phyloP scores from a whole-genome alignment of 768 basidiomycete species.

The Tulasnella sp. region DNA sequence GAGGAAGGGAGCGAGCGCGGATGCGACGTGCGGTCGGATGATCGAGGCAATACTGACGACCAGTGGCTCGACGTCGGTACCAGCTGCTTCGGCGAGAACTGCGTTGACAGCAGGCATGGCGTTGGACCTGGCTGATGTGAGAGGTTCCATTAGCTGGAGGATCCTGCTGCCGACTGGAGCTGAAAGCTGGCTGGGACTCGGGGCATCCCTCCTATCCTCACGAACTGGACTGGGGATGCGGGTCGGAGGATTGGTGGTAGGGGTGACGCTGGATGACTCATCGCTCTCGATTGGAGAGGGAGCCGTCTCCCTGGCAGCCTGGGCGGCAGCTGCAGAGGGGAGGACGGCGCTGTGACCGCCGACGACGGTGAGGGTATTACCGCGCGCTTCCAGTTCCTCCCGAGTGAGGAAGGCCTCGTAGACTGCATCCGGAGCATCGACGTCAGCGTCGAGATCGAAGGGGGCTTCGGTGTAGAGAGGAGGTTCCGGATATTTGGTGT shows the following conservation, averaged over 20 bases:
- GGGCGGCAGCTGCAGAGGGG: neutral
- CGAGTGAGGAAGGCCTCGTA: conserved; percentile 23
- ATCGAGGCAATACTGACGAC: neutral
- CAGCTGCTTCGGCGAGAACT: neutral
- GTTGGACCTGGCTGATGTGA: neutral
- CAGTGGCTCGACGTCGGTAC: neutral
- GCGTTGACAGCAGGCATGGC: conserved; percentile 18
- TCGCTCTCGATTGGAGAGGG: conserved; percentile 23
- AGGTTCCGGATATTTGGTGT: neutral
- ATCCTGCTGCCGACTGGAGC: neutral
- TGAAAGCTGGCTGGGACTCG: neutral
- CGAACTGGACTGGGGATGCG: conserved; percentile 9
- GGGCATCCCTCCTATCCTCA: conserved; percentile 6
- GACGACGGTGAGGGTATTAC: neutral
- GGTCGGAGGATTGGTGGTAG: neutral
- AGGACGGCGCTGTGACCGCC: neutral
- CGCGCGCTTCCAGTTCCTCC: conserved; percentile 1
- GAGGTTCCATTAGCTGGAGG: conserved; percentile 23
- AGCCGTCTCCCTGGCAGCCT: conserved; percentile 12
- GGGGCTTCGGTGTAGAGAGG: conserved; percentile 19
- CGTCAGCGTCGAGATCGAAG: conserved; percentile 23
- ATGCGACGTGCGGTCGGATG: neutral
- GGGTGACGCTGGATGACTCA: neutral
- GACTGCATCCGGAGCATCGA: conserved; percentile 21
- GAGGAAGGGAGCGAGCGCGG: conserved; percentile 10